Evolutionary conservation across 148 eudicot genomes (phyloP), one percentile per base, ranked within the genome.

Genomic region (Fagopyrum esculentum): DNA sequence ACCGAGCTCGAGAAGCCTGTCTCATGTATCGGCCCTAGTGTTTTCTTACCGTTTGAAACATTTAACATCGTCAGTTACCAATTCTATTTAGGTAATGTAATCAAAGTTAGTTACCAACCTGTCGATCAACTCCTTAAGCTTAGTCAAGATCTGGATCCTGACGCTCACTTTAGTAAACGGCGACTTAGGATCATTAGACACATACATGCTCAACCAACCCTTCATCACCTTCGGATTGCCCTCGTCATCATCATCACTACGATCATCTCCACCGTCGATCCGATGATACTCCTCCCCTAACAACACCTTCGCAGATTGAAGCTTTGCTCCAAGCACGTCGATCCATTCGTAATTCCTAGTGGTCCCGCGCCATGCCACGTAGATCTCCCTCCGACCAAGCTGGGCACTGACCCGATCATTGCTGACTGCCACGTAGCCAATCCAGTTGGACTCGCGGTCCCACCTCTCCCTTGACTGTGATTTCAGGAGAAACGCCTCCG

Each of bases 381-480:
- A 91, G 50, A 89, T 74, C 78, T 91, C 92, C 0, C 97, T 83
- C 5, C 88, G 81, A 46, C 97, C 93, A 9, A 79, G 64, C 44
- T 74, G 63, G 9, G 8, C 10, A 11, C 85, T 82, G 30, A 22
- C 77, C 10, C 77, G 84, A 43, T 89, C 97, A 3, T 79, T 86
- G 10, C 89, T 78, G 26, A 82, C 83, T 0, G 88, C 97, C 0
- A 91, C 52, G 54, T 82, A 91, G 3, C 97, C 97, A 7, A 89
- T 89, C 93, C 91, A 89, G n/a, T 91, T 91, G 0, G 91, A 85
- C 84, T 91, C 97, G 51, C 85, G 72, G 69, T 91, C 97, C 97
- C 97, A 91, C 17, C 73, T 50, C 75, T 91, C 91, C 3, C 89
- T 80, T 0, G 93, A 89, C 57, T 60, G 74, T 3, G 97, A 89